Conservation (phyloP, 352 stramenopile species). For the Phytopythium oedochilum region DNA sequence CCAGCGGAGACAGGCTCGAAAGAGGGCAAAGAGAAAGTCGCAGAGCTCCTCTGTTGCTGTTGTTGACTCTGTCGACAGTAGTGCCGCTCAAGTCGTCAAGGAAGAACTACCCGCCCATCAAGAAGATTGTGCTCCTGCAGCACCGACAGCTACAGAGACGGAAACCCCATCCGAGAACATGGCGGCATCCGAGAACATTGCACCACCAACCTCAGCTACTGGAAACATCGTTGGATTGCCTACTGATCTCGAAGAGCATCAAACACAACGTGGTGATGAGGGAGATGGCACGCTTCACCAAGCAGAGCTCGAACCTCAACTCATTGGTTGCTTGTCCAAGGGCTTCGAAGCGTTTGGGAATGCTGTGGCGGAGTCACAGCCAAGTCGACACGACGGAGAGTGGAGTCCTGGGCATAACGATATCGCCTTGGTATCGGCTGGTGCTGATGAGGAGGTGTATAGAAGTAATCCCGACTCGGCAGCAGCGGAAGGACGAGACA, state of each 20-base stretch:
- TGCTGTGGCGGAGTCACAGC: not conserved
- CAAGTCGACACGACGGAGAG: not conserved
- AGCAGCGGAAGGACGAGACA: too few relatives aligned
- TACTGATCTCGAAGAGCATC: not conserved
- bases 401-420: not conserved
- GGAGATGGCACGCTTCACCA: not conserved
- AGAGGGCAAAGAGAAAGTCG: slow-evolving; percentile 14
- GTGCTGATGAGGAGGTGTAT: not conserved
- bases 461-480: not conserved
- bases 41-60: slow-evolving; percentile 3
- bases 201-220: not conserved
- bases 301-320: not conserved
- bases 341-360: not conserved
- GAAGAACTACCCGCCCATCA: not conserved
- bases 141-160: not conserved
- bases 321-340: not conserved
- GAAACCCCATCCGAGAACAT: not conserved
- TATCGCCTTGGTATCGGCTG: not conserved
- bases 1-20: slow-evolving; percentile 20
- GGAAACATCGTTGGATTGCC: not conserved
- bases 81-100: not conserved
- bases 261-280: not conserved
- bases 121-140: not conserved
- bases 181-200: too few relatives aligned
- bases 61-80: not conserved